A percentile compares a stretch with the other conserved stretches of the same genome.
Evolutionary conservation across 2,329 filamentous ascomycete species (phyloP).

Genomic region (Aspergillus fijiensis): DNA sequence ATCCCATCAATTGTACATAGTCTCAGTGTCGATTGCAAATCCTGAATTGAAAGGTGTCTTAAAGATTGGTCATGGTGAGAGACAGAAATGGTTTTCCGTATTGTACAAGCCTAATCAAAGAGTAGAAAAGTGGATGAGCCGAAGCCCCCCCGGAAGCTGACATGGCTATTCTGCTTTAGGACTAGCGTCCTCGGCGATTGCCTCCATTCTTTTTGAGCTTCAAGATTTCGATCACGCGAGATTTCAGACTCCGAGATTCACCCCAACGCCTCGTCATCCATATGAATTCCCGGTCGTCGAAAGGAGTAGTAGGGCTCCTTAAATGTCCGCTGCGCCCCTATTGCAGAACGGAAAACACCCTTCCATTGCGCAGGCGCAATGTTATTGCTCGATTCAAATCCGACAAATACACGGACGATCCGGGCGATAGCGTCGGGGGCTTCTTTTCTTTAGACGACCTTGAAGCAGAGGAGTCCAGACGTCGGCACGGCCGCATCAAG

Average conservation of each 20-base stretch:
- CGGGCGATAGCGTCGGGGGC: not conserved
- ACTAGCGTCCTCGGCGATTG: slow-evolving; percentile 7
- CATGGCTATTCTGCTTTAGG: slow-evolving; percentile 1
- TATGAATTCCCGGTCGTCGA: slow-evolving; percentile 30
- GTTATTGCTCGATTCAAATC: slow-evolving; percentile 23
- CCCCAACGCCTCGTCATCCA: slow-evolving; percentile 11
- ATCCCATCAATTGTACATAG: not conserved
- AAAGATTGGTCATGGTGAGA: not conserved
- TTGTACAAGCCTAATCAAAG: no score
- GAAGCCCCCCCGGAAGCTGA: not conserved
- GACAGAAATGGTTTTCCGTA: not conserved
- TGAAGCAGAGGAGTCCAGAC: not conserved
- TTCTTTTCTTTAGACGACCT: not conserved
- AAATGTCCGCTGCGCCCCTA: slow-evolving; percentile 17
- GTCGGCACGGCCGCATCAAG: not conserved
- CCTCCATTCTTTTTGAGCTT: slow-evolving; percentile 8
- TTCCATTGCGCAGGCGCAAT: slow-evolving; percentile 12
- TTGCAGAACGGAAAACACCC: slow-evolving; percentile 9
- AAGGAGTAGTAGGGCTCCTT: slow-evolving; percentile 23
- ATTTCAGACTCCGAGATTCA: not conserved
- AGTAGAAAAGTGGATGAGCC: not conserved
- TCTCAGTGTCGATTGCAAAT: not conserved
- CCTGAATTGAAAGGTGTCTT: not conserved
- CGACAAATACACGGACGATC: not conserved
- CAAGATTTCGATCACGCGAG: slow-evolving; percentile 3